Base-by-base conservation (phyloP, 306 rosid species). In the Elaeagnus macrophylla region DNA sequence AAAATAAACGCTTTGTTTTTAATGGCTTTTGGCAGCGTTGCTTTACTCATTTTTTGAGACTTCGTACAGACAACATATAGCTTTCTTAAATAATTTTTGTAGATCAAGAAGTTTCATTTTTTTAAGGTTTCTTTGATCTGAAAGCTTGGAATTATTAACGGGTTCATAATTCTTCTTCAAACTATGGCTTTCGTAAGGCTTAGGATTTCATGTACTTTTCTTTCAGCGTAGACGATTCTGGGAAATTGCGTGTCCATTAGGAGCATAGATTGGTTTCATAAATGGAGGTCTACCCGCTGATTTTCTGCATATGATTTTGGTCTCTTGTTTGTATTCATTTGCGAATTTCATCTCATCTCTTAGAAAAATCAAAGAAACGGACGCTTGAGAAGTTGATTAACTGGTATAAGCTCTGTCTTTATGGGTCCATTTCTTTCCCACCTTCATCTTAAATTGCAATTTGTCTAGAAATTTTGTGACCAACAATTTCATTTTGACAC, bases 11-110 rank as follows among this genome's bases (percentile, higher is more conserved):
- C n/a, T 69, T 35, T 55, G 37, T 54, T 51, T 47, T 63, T 55
- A 39, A 19, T 60, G 10, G 48, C 55, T 64, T 60, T 81, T 35
- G 40, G 58, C 37, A 39, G 39, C 50, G 43, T n/a, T 51, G 54
- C 85, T 81, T 85, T 67, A 63, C 79, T 79, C 54, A 53, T 54
- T 54, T 62, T 79, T 48, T 59, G 71, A 79, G 69, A 10, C 48
- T 64, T 75, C 51, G 19, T 46, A 16, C 60, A 69, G 81, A 72
- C 71, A 72, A 43, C 49, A 51, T 61, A 46, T 54, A 54, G 64
- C 62, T 54, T 55, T 51, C 56, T 71, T 20, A 61, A 46, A 35
- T 38, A 51, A n/a, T n/a, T 59, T 20, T 15, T n/a, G 37, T 52
- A 47, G 62, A 79, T 82, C 81, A 67, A 65, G 64, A 41, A 62